Evolutionary conservation across 2,329 filamentous ascomycete species (phyloP), one percentile per base, ranked within the genome.

Genomic region (Claviceps capensis): DNA sequence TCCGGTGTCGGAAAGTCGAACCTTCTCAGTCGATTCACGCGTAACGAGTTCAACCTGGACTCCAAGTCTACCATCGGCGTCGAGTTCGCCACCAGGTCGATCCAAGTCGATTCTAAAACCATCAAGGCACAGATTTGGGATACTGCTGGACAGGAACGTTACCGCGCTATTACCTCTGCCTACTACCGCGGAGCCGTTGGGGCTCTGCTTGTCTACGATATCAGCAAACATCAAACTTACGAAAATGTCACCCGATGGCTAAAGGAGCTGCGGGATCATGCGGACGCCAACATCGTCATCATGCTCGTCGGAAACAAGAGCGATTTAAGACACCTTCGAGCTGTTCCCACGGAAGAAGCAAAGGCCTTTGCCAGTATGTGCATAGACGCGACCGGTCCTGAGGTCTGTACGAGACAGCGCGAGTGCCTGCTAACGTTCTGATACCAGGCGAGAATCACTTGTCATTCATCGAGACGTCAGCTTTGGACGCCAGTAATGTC

Each of bases 71-170:
- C 93, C 63, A 98, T 98, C 74, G 93, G 93, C 65, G 93, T 98
- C 71, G 93, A 98, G 75, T 98, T 98, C 70, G 93, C 94, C 63
- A 98, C 93, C 62, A 85, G 93, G 59, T 96, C 89, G 61, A 98
- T 98, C 69, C 91, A 97, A 74, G 93, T 98, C 65, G 93, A 98
- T 73, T 86, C 87, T 67, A 98, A 98, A 81, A 98, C 93, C 58
- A 98, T 98, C 83, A 98, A 98, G 80, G 93, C 93, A 63, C 93
- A 98, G 77, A 98, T 98, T 66, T 98, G 94, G 93, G 93, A 98
- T 77, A 98, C 93, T 54, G 93, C 93, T 60, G 93, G 93, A 61
- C 93, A 98, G 76, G 93, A 98, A 75, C 86, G 93, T 70, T 98
- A 97, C 77, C 88, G 94, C 69, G 93, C 93, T 69, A 98, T 98